phyloP scores from a whole-genome alignment of 257 asterid species.

The Solanum arcanum region DNA sequence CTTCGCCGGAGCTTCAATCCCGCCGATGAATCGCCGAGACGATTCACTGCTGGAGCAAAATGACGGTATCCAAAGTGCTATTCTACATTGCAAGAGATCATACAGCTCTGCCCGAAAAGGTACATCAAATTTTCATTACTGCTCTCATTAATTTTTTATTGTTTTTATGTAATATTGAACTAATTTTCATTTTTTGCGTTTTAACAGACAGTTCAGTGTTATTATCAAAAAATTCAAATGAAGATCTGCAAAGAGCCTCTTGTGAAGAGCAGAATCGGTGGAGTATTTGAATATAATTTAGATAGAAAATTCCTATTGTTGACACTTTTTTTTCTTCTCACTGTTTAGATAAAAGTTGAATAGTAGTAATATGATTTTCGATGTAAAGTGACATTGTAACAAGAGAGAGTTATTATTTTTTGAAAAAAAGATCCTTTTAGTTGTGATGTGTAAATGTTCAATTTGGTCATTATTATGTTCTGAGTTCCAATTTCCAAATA shows the following conservation, averaged over 20 bases:
- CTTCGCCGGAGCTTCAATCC: conserved; percentile 6
- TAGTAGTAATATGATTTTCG: background rate
- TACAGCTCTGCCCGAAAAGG: conserved; percentile 48
- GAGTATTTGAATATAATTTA: background rate
- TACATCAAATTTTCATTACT: background rate
- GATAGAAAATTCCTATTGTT: background rate
- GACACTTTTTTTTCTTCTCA: background rate
- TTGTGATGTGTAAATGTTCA: background rate
- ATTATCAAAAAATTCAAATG: background rate
- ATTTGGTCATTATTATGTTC: background rate
- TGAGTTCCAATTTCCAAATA: background rate
- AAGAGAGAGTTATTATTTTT: background rate
- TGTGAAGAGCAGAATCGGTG: background rate
- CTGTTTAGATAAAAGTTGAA: background rate
- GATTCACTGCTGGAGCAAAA: conserved; percentile 50
- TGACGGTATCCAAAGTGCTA: conserved; percentile 51
- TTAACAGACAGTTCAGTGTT: background rate
- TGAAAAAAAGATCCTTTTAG: background rate
- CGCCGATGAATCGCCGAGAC: conserved; percentile 37
- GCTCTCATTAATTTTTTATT: background rate
- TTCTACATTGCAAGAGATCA: conserved; percentile 74
- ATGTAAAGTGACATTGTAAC: background rate
- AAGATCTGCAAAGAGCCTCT: background rate
- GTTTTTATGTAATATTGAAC: background rate
- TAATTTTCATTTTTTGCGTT: background rate